A percentile compares a stretch with the other conserved stretches of the same genome.
Evolutionary conservation across 768 basidiomycete species (phyloP).

Genomic region (Tulasnella sp.): DNA sequence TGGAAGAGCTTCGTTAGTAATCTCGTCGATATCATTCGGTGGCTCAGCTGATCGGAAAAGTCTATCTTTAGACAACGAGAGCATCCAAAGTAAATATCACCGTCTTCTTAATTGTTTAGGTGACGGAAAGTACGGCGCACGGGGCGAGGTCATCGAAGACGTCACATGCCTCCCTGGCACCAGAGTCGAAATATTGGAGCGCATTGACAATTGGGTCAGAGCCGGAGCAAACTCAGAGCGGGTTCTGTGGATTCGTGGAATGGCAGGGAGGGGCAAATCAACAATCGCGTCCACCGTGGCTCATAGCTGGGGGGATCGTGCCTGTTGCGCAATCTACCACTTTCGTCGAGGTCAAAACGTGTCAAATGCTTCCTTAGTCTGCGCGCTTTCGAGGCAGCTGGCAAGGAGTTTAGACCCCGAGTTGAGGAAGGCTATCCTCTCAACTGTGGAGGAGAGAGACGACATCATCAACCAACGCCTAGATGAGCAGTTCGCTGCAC

Average conservation of each 20-base stretch:
- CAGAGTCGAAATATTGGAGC: neutral
- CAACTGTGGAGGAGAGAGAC: neutral
- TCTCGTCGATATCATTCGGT: neutral
- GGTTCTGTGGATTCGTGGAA: too few species aligned
- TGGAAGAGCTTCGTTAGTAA: neutral
- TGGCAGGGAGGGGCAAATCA: too few species aligned
- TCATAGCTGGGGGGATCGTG: neutral
- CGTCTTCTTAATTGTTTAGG: too few species aligned
- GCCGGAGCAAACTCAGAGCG: neutral
- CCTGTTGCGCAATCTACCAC: neutral
- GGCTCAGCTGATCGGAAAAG: neutral
- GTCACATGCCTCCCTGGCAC: too few species aligned
- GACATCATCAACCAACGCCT: too few species aligned
- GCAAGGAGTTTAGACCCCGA: too few species aligned
- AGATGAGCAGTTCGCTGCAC: too few species aligned
- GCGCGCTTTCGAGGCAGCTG: neutral
- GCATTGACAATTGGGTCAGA: neutral
- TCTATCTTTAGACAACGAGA: neutral
- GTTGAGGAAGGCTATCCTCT: neutral
- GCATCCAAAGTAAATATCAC: neutral
- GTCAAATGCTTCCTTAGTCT: neutral
- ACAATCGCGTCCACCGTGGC: too few species aligned
- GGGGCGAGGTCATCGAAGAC: too few species aligned
- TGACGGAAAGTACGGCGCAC: too few species aligned
- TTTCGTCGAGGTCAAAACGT: neutral